These are phyloP conservation scores for Candida schatavii DNA, from an alignment of 805 yeast genomes.

Conservation along the genomic window DNA sequence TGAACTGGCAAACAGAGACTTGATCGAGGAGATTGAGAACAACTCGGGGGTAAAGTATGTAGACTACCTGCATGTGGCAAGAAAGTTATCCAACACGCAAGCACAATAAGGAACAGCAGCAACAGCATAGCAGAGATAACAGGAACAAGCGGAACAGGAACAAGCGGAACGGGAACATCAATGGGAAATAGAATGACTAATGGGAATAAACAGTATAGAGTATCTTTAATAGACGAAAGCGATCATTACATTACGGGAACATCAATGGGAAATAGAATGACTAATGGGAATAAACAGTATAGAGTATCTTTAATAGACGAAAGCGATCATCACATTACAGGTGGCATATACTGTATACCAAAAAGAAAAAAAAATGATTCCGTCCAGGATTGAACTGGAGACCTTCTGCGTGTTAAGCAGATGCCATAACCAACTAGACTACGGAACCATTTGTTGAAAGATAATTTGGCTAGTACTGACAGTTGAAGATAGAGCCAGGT, in stretches of 20 bases:
- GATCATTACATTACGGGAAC: background rate
- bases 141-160: background rate
- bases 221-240: too few species aligned
- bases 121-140: background rate
- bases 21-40: conserved; percentile 10
- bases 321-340: background rate
- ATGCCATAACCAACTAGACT: conserved; percentile 76
- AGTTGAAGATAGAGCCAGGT: background rate
- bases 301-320: too few species aligned
- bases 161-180: background rate
- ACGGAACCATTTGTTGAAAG: conserved; percentile 10
- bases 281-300: too few species aligned
- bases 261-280: too few species aligned
- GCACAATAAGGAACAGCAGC: too few species aligned
- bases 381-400: conserved; percentile 99
- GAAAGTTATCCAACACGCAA: background rate
- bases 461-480: background rate
- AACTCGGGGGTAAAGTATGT: conserved; percentile 13
- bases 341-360: background rate
- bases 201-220: too few species aligned
- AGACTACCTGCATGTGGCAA: background rate
- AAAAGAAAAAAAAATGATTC: conserved; percentile 59
- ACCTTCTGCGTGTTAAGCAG: conserved; percentile 99
- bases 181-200: too few species aligned
- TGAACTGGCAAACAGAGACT: background rate